These are phyloP conservation scores for Mycena pura DNA, from an alignment of 768 basidiomycete genomes.

Conservation along the genomic window DNA sequence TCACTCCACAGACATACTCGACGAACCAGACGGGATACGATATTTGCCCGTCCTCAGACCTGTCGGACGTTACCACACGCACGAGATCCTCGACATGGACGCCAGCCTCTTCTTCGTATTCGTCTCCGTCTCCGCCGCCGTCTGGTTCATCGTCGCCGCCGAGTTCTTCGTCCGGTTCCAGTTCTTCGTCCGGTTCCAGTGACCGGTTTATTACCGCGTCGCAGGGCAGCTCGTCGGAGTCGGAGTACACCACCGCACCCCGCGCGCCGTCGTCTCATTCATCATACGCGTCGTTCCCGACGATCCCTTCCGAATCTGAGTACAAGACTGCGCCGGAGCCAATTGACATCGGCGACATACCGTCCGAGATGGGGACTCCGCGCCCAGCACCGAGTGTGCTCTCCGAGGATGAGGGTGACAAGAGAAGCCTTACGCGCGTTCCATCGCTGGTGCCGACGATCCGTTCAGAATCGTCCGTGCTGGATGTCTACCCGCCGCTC, in stretches of 20 bases:
- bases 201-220: conserved; percentile 54
- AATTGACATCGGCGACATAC: conserved; percentile 47
- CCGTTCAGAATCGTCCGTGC: conserved; percentile 6
- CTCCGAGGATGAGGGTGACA: conserved; percentile 36
- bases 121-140: conserved; percentile 29
- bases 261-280: conserved; percentile 50
- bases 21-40: conserved; percentile 61
- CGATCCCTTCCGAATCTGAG: conserved; percentile 62
- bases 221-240: conserved; percentile 49
- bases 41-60: conserved; percentile 58
- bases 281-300: conserved; percentile 64
- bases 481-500: conserved; percentile 25
- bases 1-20: conserved; percentile 41
- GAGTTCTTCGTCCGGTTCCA: conserved; percentile 35
- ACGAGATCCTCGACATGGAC: conserved; percentile 37
- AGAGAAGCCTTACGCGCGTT: conserved; percentile 20
- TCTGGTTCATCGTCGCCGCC: conserved; percentile 40
- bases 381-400: conserved; percentile 43
- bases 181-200: conserved; percentile 39
- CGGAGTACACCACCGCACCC: conserved; percentile 47
- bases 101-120: conserved; percentile 20
- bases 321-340: conserved; percentile 41
- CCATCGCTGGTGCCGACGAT: conserved; percentile 28
- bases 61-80: conserved; percentile 47
- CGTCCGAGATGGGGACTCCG: conserved; percentile 51